Evolutionary conservation across 768 basidiomycete species (phyloP).

Genomic region (Calocybe gangraenosa): DNA sequence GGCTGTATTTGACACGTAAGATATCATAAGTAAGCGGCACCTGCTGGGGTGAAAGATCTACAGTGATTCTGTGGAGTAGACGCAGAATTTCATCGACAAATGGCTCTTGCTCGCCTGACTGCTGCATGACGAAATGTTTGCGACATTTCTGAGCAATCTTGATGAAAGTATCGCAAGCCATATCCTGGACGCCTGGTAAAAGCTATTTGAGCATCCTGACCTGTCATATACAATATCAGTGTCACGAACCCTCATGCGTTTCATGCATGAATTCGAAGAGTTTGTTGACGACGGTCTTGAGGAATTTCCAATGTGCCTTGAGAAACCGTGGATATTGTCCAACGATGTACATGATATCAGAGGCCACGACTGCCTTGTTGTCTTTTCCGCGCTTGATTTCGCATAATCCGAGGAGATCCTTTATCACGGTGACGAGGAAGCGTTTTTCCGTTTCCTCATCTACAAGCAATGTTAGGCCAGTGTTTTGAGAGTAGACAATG

Average conservation of each 20-base stretch:
- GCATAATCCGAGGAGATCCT: slow-evolving; percentile 93
- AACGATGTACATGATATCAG: slow-evolving; percentile 98
- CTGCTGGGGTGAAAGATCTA: slow-evolving; percentile 91
- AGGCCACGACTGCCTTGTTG: slow-evolving; percentile 98
- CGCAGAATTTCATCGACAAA: slow-evolving; percentile 98
- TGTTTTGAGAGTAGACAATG: not conserved
- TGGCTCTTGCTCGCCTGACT: slow-evolving; percentile 94
- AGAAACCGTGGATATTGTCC: slow-evolving; percentile 99
- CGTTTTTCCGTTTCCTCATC: slow-evolving; percentile 99
- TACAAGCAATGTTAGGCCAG: slow-evolving; percentile 24
- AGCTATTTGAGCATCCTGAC: not conserved
- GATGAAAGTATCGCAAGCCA: slow-evolving; percentile 99
- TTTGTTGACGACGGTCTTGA: slow-evolving; percentile 99
- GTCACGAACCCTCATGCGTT: slow-evolving; percentile 82
- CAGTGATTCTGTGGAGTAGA: slow-evolving; percentile 87
- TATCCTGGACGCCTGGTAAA: slow-evolving; percentile 89
- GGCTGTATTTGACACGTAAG: not conserved
- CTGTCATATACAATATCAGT: not conserved
- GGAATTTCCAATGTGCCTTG: slow-evolving; percentile 99
- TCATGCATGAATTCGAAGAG: slow-evolving; percentile 99
- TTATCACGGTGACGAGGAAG: slow-evolving; percentile 98
- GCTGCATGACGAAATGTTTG: slow-evolving; percentile 98
- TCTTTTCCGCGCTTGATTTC: slow-evolving; percentile 99
- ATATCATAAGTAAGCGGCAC: slow-evolving; percentile 23
- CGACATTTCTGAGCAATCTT: slow-evolving; percentile 99